Conservation (phyloP, 2,329 filamentous ascomycete species). For the Pseudocercospora ulei region DNA sequence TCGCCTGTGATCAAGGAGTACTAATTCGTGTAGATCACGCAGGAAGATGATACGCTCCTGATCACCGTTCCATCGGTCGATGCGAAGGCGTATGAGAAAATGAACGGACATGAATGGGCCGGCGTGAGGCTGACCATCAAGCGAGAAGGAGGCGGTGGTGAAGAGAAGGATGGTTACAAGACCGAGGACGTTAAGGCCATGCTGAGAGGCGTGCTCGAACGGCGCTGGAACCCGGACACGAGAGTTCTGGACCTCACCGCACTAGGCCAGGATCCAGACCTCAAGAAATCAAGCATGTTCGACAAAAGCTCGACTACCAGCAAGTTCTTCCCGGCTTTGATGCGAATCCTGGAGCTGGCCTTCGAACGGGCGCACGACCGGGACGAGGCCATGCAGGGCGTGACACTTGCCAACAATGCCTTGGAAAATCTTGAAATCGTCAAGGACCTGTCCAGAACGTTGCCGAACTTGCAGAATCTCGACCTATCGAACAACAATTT, state of each 20-base stretch:
- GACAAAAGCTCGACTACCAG: slow-evolving; percentile 58
- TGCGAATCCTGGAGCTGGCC: slow-evolving; percentile 70
- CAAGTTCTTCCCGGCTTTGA: slow-evolving; percentile 86
- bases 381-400: slow-evolving; percentile 66
- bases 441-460: slow-evolving; percentile 63
- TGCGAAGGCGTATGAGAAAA: slow-evolving; percentile 31
- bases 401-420: slow-evolving; percentile 71
- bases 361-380: slow-evolving; percentile 66
- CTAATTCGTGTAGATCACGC: slow-evolving; percentile 18
- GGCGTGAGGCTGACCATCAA: slow-evolving; percentile 36
- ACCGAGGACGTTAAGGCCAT: slow-evolving; percentile 52
- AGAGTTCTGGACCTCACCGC: slow-evolving; percentile 79
- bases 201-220: slow-evolving; percentile 60
- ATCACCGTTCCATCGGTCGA: slow-evolving; percentile 36
- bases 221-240: slow-evolving; percentile 59
- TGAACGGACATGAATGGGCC: slow-evolving; percentile 38
- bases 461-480: slow-evolving; percentile 78
- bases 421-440: slow-evolving; percentile 64
- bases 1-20: neutral
- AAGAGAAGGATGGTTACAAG: slow-evolving; percentile 27
- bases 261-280: slow-evolving; percentile 60
- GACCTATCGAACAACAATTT: slow-evolving; percentile 81
- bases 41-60: slow-evolving; percentile 33
- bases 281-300: slow-evolving; percentile 68
- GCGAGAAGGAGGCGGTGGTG: slow-evolving; percentile 22